A percentile compares a stretch with the other conserved stretches of the same genome.
Conservation (phyloP, 2,329 filamentous ascomycete species). For the Paraphoma sp. region DNA sequence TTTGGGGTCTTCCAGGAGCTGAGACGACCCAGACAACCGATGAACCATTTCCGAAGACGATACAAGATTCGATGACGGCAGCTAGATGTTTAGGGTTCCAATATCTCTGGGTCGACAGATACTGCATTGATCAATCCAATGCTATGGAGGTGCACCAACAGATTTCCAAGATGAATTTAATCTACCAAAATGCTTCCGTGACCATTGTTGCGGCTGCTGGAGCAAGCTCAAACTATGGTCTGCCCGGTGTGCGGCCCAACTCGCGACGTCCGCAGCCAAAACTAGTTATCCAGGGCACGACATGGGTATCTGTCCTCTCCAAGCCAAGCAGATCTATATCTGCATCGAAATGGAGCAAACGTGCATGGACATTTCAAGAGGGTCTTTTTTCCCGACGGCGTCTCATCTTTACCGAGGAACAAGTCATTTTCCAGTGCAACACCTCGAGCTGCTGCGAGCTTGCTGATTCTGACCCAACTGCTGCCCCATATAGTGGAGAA, state of each 20-base stretch:
- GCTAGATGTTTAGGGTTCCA: background rate
- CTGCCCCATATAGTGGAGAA: background rate
- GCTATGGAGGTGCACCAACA: background rate
- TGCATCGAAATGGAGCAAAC: background rate
- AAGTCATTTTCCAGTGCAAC: background rate
- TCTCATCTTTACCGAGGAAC: constrained; percentile 1
- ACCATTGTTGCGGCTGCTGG: constrained; percentile 15
- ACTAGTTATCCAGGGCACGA: background rate
- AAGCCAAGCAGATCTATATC: background rate
- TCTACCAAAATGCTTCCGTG: constrained; percentile 7
- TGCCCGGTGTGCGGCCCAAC: background rate
- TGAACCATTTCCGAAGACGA: background rate
- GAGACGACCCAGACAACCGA: background rate
- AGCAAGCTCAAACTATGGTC: background rate
- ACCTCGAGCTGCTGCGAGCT: constrained; percentile 1
- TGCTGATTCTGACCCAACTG: background rate
- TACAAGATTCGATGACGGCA: background rate
- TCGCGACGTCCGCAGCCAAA: background rate
- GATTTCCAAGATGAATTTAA: constrained; percentile 9
- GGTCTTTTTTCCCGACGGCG: background rate
- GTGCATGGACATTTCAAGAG: constrained; percentile 5
- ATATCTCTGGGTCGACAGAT: constrained; percentile 1
- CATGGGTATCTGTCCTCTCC: background rate
- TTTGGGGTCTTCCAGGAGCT: background rate
- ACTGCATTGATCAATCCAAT: constrained; percentile 2